Conservation (phyloP, 2,329 filamentous ascomycete species). For the Colletotrichum orchidophilum region DNA sequence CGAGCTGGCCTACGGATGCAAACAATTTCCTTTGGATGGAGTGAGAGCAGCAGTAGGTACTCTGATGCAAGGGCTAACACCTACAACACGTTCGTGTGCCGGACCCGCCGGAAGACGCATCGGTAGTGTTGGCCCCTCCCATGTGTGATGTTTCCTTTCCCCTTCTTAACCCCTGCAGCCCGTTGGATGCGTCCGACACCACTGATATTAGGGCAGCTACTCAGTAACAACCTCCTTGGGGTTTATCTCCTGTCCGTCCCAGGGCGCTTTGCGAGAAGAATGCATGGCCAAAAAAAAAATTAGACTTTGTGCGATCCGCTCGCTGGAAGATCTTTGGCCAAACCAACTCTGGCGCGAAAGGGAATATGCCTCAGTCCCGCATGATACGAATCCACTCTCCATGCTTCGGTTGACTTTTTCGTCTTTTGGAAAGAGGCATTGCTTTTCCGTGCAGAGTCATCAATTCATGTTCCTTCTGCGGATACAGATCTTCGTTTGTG, state of each 20-base stretch:
- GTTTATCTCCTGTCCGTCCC: not conserved
- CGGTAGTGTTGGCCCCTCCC: not conserved
- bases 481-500: not conserved
- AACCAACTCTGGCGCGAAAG: not conserved
- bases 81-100: not conserved
- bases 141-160: not conserved
- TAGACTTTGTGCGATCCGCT: not conserved
- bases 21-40: not conserved
- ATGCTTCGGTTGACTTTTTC: not conserved
- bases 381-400: not conserved
- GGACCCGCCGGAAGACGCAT: conserved; percentile 22
- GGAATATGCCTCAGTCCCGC: not conserved
- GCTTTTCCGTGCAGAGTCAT: not conserved
- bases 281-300: not conserved
- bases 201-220: not conserved
- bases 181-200: not conserved
- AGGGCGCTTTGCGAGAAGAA: not conserved
- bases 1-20: not conserved
- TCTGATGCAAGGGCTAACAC: conserved; percentile 10
- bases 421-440: not conserved
- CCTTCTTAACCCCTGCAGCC: not conserved
- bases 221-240: not conserved
- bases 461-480: not conserved
- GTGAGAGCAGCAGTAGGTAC: not conserved
- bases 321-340: not conserved